Evolutionary conservation across 2,329 filamentous ascomycete genomes (phyloP).

Genomic region (Cytospora leucostoma): DNA sequence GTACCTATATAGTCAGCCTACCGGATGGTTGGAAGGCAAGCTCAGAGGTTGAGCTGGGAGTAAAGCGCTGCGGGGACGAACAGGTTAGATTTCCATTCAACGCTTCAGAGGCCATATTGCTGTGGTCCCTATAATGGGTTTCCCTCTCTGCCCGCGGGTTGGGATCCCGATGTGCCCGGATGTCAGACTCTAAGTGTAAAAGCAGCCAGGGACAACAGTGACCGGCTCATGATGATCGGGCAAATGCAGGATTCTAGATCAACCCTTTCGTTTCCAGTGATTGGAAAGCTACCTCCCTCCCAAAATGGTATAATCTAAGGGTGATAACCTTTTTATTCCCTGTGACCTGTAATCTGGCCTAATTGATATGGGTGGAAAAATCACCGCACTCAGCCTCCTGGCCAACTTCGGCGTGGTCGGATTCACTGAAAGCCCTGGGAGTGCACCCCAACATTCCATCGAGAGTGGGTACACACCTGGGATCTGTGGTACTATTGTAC

Average conservation of each 20-base stretch:
- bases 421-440: not conserved
- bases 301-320: too few relatives aligned
- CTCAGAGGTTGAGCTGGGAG: not conserved
- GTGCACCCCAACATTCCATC: not conserved
- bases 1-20: too few relatives aligned
- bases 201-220: not conserved
- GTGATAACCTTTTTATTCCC: too few relatives aligned
- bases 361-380: too few relatives aligned
- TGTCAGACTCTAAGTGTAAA: not conserved
- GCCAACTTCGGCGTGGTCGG: not conserved
- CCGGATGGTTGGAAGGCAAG: not conserved
- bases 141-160: not conserved
- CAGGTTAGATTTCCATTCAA: not conserved
- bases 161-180: not conserved
- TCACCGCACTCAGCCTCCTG: not conserved
- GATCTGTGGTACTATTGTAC: not conserved
- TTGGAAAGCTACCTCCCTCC: too few relatives aligned
- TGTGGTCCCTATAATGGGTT: not conserved
- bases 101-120: not conserved
- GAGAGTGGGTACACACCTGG: not conserved
- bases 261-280: not conserved
- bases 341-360: too few relatives aligned
- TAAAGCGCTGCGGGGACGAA: not conserved
- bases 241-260: not conserved
- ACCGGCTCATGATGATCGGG: not conserved